Conservation (phyloP, 148 eudicot genomes). For the Hydrangea macrophylla region DNA sequence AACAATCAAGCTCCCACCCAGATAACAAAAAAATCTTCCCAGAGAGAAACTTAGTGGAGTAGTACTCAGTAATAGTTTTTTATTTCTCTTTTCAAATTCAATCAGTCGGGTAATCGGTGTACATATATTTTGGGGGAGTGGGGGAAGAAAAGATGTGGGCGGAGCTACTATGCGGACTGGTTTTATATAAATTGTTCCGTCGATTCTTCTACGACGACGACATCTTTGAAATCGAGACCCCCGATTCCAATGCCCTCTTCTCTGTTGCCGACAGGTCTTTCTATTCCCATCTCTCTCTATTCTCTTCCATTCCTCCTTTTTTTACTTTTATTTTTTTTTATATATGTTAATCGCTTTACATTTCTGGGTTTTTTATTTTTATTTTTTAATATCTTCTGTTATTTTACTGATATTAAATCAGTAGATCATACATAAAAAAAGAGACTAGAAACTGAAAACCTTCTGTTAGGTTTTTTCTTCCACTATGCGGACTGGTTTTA, state of each 20-base stretch:
- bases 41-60: neutral
- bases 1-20: too few relatives aligned
- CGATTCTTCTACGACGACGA: slow-evolving; percentile 45
- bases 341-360: too few relatives aligned
- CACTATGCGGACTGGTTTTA: slow-evolving; percentile 55
- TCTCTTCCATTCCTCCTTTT: neutral
- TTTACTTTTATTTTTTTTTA: neutral
- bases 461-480: neutral
- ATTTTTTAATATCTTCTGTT: slow-evolving; percentile 6
- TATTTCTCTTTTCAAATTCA: neutral
- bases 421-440: too few relatives aligned
- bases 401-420: neutral
- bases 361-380: too few relatives aligned
- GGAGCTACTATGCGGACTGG: slow-evolving; percentile 53
- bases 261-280: slow-evolving; percentile 63
- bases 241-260: slow-evolving; percentile 61
- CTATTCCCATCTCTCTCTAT: neutral
- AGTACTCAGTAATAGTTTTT: too few relatives aligned
- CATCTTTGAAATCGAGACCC: slow-evolving; percentile 39
- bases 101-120: neutral
- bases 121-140: neutral
- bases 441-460: neutral
- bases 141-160: slow-evolving; percentile 48
- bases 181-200: slow-evolving; percentile 50
- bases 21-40: neutral